Percentiles rank a stretch among this genome's conserved stretches.
phyloP scores from a whole-genome alignment of 2,329 filamentous ascomycete genomes.

The Dactylellina leptospora region DNA sequence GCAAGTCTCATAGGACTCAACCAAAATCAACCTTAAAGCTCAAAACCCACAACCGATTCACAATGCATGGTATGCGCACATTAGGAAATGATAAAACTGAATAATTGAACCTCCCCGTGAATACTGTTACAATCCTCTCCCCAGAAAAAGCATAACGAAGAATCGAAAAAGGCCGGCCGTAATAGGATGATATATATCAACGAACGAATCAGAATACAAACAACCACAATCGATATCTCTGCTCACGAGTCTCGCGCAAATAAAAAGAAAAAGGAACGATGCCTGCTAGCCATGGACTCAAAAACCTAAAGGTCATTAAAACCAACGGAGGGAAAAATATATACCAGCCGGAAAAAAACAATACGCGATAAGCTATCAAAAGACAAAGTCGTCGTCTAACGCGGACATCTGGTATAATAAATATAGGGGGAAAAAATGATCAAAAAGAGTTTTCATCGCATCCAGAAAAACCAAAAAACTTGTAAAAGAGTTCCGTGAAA shows the following conservation, averaged over 20 bases:
- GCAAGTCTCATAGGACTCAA: neutral
- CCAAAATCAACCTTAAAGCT: no score
- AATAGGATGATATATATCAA: neutral
- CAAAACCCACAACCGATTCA: no score
- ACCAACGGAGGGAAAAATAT: conserved; percentile 14
- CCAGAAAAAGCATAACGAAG: neutral
- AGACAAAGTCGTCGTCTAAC: conserved; percentile 16
- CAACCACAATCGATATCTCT: neutral
- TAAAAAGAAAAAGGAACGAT: neutral
- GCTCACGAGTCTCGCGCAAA: neutral
- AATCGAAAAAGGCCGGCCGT: neutral
- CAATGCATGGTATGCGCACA: no score
- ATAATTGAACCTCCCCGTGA: no score
- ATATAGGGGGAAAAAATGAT: neutral
- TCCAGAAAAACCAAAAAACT: no score
- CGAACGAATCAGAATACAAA: neutral
- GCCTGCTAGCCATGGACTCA: conserved; percentile 1
- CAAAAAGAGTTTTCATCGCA: no score
- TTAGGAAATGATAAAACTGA: no score
- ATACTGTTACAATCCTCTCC: no score
- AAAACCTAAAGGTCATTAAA: neutral
- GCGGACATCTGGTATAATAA: conserved; percentile 13
- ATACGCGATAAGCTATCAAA: neutral
- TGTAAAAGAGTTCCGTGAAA: neutral
- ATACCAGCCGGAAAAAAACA: neutral